Base-by-base conservation (phyloP, 345 rosid genomes). In the Gossypium sturtianum region DNA sequence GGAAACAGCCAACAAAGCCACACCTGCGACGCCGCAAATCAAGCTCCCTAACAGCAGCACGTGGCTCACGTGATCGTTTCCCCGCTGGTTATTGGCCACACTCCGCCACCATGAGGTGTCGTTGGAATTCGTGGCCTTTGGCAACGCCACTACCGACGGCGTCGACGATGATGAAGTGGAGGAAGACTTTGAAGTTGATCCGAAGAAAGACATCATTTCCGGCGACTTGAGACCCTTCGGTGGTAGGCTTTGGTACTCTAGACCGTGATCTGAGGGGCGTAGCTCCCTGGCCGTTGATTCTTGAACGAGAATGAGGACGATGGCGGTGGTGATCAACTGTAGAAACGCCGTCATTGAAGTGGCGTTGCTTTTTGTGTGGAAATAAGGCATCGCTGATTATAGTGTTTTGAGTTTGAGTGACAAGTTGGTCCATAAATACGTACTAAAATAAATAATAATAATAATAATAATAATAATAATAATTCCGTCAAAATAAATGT, bases 251-350 rank as follows among this genome's bases (percentile, higher is more conserved):
- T 84, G 88, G 83, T 83, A 83, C 72, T 76, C 89, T 41, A 89
- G 86, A 4, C 97, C 97, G 79, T 91, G 97, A 65, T 89, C 86
- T 0, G 93, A 82, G 25, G 97, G 93, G 17, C 97, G 86, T 44
- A 88, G 58, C 73, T 89, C 97, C 73, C 87, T 78, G 12, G 84
- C 89, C 8, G 12, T 23, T 2, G 88, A 63, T 38, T 71, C 66
- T 15, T 60, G 10, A 65, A 79, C 6, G 49, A 74, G 43, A 54
- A 82, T 1, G 83, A 82, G 13, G 64, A 74, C 4, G n/a, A 51
- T 1, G 83, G 79, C 13, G 67, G 73, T 10, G 12, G 76, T 45
- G 63, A 87, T 64, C 61, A 80, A 58, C 59, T 66, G 76, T 45
- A 62, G 27, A 52, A 48, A 54, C 0, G 56, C 45, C 12, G 53